A percentile compares a stretch with the other conserved stretches of the same genome.
Conservation (phyloP, 495 filamentous ascomycete species). For the Trichoderma reesei region DNA sequence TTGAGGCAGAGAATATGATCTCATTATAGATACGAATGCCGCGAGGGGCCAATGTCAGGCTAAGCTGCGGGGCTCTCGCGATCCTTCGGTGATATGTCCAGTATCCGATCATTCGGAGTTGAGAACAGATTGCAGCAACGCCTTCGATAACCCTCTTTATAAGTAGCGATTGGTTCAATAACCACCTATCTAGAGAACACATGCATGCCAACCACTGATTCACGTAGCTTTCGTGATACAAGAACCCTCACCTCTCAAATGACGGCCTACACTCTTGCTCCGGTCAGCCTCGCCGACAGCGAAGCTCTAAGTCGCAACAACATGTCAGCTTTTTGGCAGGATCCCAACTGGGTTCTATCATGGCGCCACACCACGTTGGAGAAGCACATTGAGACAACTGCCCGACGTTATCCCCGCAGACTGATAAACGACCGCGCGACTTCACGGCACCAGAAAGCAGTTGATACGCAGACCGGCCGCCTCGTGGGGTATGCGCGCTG, state of each 20-base stretch:
- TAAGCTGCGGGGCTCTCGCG: not conserved
- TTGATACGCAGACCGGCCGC: constrained; percentile 18
- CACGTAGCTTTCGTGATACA: no score
- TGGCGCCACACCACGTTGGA: constrained; percentile 21
- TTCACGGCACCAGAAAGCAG: constrained; percentile 23
- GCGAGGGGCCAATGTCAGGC: not conserved
- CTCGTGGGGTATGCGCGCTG: constrained; percentile 25
- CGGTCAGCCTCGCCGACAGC: constrained; percentile 15
- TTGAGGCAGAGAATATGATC: no score
- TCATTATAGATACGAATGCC: no score
- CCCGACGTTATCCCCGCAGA: constrained; percentile 17
- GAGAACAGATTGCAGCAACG: not conserved
- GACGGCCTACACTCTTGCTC: not conserved
- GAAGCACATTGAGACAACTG: constrained; percentile 17
- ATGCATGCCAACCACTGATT: no score
- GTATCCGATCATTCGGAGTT: not conserved
- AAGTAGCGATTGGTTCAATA: no score
- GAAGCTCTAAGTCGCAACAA: constrained; percentile 19
- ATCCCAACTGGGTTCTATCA: constrained; percentile 18
- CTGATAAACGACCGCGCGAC: constrained; percentile 17
- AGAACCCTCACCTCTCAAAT: not conserved
- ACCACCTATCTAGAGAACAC: no score
- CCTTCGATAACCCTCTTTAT: not conserved
- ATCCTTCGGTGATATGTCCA: not conserved
- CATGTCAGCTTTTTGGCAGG: constrained; percentile 24